A percentile compares a stretch with the other conserved stretches of the same genome.
Conservation (phyloP, 306 rosid genomes). For the Psophocarpus tetragonolobus region DNA sequence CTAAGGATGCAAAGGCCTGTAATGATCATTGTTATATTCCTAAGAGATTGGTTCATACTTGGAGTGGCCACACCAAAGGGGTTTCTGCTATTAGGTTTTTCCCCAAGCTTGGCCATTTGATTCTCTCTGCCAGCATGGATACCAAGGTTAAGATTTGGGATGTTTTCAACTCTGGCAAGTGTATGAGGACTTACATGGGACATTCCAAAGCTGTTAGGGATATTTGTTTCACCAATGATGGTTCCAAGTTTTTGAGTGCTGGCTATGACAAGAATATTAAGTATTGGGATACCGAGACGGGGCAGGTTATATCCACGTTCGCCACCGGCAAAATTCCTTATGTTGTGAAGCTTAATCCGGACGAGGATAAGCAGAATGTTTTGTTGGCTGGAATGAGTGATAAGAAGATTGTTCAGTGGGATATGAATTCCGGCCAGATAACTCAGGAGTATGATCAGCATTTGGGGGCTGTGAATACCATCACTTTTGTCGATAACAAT, state of each 20-base stretch:
- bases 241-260: conserved; percentile 82
- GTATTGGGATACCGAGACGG: conserved; percentile 98
- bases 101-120: conserved; percentile 87
- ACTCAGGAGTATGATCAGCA: conserved; percentile 99
- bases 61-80: conserved; percentile 99
- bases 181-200: conserved; percentile 98
- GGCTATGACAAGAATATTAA: conserved; percentile 96
- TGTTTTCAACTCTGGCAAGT: conserved; percentile 89
- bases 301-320: conserved; percentile 91
- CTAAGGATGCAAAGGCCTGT: conserved; percentile 86
- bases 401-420: conserved; percentile 99
- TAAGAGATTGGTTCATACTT: conserved; percentile 92
- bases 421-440: conserved; percentile 88
- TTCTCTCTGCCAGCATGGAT: conserved; percentile 90
- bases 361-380: conserved; percentile 93
- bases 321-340: conserved; percentile 92
- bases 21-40: conserved; percentile 96
- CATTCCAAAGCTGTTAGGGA: conserved; percentile 89
- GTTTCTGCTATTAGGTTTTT: conserved; percentile 93
- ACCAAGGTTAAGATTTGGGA: conserved; percentile 99
- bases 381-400: conserved; percentile 98
- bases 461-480: conserved; percentile 97
- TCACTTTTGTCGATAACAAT: conserved; percentile 95
- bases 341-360: conserved; percentile 92
- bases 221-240: conserved; percentile 89